These are phyloP conservation scores for Jatropha podagrica DNA, from an alignment of 441 rosid species.

Conservation along the genomic window DNA sequence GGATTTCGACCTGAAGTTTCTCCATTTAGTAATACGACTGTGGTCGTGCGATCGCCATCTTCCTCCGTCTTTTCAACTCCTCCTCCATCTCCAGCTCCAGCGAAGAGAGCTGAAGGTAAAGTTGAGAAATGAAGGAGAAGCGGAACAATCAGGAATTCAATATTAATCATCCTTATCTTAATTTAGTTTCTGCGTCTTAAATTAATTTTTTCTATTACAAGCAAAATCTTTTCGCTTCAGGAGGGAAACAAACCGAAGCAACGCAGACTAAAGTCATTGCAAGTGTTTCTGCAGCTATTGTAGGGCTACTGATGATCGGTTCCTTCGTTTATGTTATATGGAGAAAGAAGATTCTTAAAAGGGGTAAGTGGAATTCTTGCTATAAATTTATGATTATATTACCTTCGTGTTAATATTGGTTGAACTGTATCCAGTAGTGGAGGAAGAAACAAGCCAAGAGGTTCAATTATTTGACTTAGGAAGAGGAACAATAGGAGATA, in stretches of 20 bases:
- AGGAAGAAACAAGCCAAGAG: slow-evolving; percentile 9
- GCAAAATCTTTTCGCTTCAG: not conserved
- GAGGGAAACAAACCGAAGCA: not conserved
- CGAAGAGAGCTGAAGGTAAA: not conserved
- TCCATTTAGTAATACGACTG: not conserved
- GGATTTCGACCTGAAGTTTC: not conserved
- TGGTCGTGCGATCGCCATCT: not conserved
- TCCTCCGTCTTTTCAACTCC: no score
- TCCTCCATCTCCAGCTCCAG: not conserved
- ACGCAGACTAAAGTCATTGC: not conserved
- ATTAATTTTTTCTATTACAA: no score
- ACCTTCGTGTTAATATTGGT: no score
- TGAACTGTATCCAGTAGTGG: not conserved
- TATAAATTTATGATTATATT: not conserved
- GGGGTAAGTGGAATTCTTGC: not conserved
- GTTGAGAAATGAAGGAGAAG: not conserved
- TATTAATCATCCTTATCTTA: not conserved
- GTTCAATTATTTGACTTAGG: slow-evolving; percentile 16
- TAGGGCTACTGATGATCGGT: not conserved
- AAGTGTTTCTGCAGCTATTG: not conserved
- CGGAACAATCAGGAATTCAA: no score
- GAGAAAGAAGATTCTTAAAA: not conserved
- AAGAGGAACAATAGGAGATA: not conserved
- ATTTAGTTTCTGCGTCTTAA: no score
- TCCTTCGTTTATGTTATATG: not conserved